Percentiles rank a stretch among this genome's conserved stretches.
Evolutionary conservation across 169 alveolate species (phyloP).

Genomic region (Plasmodium berghei): DNA sequence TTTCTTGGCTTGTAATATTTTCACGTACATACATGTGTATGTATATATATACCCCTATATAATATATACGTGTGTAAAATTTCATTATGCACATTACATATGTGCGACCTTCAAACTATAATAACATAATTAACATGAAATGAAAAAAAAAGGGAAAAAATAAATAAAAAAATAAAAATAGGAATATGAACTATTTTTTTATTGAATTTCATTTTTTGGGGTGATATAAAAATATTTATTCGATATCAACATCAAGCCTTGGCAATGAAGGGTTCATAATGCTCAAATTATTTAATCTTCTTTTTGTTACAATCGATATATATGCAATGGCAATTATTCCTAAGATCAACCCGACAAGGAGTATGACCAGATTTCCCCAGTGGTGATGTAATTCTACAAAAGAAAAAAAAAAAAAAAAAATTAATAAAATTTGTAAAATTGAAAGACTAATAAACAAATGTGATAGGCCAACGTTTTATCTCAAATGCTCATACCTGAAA

Average conservation of each 20-base stretch:
- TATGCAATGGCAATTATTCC: constrained; percentile 73
- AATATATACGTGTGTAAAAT: not conserved
- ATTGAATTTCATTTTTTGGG: too few species aligned
- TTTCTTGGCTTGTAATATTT: not conserved
- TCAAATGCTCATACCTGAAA: constrained; percentile 16
- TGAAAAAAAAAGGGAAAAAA: too few species aligned
- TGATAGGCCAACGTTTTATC: not conserved
- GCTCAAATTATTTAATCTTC: constrained; percentile 67
- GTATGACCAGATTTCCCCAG: constrained; percentile 50
- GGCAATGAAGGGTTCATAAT: constrained; percentile 65
- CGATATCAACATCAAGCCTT: constrained; percentile 40
- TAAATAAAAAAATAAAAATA: too few species aligned
- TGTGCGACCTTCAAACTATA: not conserved
- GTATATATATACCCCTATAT: not conserved
- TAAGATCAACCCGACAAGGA: constrained; percentile 52
- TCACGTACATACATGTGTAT: not conserved
- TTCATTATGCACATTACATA: not conserved
- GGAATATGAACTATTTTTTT: too few species aligned
- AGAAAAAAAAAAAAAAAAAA: not conserved
- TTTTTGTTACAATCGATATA: constrained; percentile 65
- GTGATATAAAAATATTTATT: not conserved
- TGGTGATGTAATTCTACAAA: constrained; percentile 58
- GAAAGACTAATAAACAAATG: not conserved
- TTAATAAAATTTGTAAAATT: not conserved
- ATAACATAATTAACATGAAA: too few species aligned